A percentile compares a stretch with the other conserved stretches of the same genome.
phyloP scores from a whole-genome alignment of 2,329 filamentous ascomycete genomes.

The Lojkania enalia region DNA sequence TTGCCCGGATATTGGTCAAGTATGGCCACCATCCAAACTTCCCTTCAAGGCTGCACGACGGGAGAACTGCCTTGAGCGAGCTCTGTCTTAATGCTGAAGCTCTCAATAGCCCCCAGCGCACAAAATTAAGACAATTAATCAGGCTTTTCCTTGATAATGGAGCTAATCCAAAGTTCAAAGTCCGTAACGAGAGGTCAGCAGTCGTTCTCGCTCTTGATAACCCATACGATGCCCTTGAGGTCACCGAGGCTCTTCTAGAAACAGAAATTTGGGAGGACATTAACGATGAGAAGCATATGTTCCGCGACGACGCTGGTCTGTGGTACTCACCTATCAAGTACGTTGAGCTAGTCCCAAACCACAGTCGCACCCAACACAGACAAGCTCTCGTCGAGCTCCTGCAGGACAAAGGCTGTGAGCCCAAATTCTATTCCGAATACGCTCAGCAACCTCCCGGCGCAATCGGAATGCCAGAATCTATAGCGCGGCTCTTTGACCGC shows the following conservation, averaged over 20 bases:
- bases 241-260: constrained; percentile 63
- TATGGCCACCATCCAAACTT: constrained; percentile 67
- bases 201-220: constrained; percentile 63
- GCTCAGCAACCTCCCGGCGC: constrained; percentile 44
- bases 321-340: constrained; percentile 70
- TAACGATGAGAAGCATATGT: constrained; percentile 60
- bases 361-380: constrained; percentile 23
- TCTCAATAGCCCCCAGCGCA: constrained; percentile 37
- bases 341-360: constrained; percentile 43
- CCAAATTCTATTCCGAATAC: constrained; percentile 39
- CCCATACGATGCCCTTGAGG: constrained; percentile 57
- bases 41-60: constrained; percentile 64
- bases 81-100: constrained; percentile 62
- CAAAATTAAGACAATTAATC: constrained; percentile 52
- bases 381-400: constrained; percentile 33
- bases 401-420: constrained; percentile 38
- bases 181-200: constrained; percentile 60
- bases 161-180: constrained; percentile 59
- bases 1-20: constrained; percentile 61
- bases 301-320: constrained; percentile 49
- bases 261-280: constrained; percentile 67
- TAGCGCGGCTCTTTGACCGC: constrained; percentile 34
- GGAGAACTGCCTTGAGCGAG: constrained; percentile 66
- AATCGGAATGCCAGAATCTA: constrained; percentile 34
- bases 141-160: constrained; percentile 59